A percentile compares a stretch with the other conserved stretches of the same genome.
Conservation (phyloP, 2,329 filamentous ascomycete species). For the Paracamarosporium sp. region DNA sequence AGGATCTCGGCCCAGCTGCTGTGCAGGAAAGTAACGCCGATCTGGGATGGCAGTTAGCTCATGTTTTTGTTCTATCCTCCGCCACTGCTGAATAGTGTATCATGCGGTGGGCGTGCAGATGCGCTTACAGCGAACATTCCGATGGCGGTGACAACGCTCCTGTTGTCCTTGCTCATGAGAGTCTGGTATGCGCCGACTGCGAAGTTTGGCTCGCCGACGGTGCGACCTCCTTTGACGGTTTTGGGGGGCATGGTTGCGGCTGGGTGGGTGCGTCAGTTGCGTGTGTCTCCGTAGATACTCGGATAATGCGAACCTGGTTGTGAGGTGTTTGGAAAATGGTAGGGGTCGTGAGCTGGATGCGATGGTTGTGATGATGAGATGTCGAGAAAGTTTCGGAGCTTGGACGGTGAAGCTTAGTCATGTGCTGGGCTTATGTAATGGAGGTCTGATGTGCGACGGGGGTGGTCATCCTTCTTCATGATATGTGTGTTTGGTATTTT, state of each 20-base stretch:
- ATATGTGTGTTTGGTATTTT: too few relatives aligned
- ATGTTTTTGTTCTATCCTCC: conserved; percentile 10
- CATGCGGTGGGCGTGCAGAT: background rate
- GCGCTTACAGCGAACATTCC: conserved; percentile 58
- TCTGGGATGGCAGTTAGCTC: conserved; percentile 42
- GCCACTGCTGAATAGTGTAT: background rate
- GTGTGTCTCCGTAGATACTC: background rate
- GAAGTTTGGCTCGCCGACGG: conserved; percentile 46
- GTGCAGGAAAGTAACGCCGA: conserved; percentile 59
- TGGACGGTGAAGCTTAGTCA: too few relatives aligned
- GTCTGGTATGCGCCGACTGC: conserved; percentile 48
- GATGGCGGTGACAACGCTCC: conserved; percentile 55
- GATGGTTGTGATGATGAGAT: conserved; percentile 26
- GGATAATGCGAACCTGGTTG: conserved; percentile 12
- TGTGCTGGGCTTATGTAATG: too few relatives aligned
- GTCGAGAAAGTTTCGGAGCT: conserved; percentile 31
- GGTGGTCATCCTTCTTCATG: too few relatives aligned
- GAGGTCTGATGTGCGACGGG: too few relatives aligned
- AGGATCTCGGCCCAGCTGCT: conserved; percentile 61
- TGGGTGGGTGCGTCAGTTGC: background rate
- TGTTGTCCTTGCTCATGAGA: conserved; percentile 57
- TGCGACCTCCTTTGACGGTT: conserved; percentile 33
- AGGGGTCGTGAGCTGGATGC: conserved; percentile 3
- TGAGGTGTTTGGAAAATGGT: conserved; percentile 4
- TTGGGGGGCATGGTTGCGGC: conserved; percentile 38